Evolutionary conservation across 2,329 filamentous ascomycete genomes (phyloP).

Genomic region (Cladosporium phlei): DNA sequence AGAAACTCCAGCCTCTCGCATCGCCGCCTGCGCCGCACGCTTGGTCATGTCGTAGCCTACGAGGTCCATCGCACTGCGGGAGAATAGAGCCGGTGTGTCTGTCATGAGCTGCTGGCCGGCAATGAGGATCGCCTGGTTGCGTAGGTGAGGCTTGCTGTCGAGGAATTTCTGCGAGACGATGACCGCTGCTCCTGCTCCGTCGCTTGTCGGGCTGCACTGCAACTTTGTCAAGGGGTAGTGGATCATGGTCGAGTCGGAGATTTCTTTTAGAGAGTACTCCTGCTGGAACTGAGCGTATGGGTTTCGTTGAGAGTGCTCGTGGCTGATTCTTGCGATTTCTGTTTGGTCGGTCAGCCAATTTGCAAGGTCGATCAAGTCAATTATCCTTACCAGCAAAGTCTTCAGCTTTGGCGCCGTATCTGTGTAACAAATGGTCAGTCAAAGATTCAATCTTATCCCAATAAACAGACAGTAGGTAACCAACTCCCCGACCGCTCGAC

Average conservation of each 20-base stretch:
- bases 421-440: slow-evolving; percentile 7
- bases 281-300: slow-evolving; percentile 95
- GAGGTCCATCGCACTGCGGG: slow-evolving; percentile 74
- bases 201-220: slow-evolving; percentile 96
- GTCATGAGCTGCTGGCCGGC: slow-evolving; percentile 83
- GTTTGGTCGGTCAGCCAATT: too few species aligned
- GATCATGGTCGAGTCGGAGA: slow-evolving; percentile 71
- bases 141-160: slow-evolving; percentile 74
- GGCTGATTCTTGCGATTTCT: slow-evolving; percentile 89
- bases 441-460: too few species aligned
- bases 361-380: too few species aligned
- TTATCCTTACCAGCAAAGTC: too few species aligned
- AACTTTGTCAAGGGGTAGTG: slow-evolving; percentile 87
- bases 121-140: slow-evolving; percentile 76
- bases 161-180: slow-evolving; percentile 87
- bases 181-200: slow-evolving; percentile 83
- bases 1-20: slow-evolving; percentile 64
- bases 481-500: too few species aligned
- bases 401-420: slow-evolving; percentile 69
- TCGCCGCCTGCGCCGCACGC: slow-evolving; percentile 62
- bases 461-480: too few species aligned
- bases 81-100: slow-evolving; percentile 76
- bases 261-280: slow-evolving; percentile 80
- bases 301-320: slow-evolving; percentile 84
- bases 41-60: slow-evolving; percentile 83